Conservation (phyloP, 2,329 filamentous ascomycete species). For the Ophiobolus disseminans region DNA sequence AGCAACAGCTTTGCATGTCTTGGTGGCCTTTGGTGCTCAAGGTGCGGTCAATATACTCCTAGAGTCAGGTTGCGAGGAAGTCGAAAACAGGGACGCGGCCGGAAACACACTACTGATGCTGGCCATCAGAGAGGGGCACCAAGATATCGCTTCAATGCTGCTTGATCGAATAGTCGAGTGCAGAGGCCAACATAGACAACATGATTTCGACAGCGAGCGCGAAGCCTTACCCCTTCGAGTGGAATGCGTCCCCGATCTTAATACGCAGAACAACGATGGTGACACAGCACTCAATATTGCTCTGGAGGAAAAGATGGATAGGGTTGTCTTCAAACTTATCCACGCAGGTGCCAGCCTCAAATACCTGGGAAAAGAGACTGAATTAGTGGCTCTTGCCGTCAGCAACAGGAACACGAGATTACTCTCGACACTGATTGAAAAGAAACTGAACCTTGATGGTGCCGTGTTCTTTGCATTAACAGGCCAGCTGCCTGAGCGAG, state of each 20-base stretch:
- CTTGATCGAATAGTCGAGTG: background rate
- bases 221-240: background rate
- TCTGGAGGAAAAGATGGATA: background rate
- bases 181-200: background rate
- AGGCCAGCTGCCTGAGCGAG: background rate
- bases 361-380: constrained; percentile 5
- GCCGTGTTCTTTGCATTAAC: constrained; percentile 6
- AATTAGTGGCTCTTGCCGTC: constrained; percentile 3
- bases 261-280: constrained; percentile 10
- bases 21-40: constrained; percentile 12
- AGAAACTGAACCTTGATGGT: constrained; percentile 5
- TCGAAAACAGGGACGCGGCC: constrained; percentile 12
- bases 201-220: background rate
- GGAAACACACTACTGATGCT: constrained; percentile 15
- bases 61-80: background rate
- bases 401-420: constrained; percentile 7
- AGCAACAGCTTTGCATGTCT: constrained; percentile 14
- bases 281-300: constrained; percentile 18
- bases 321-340: constrained; percentile 9
- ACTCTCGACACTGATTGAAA: constrained; percentile 7
- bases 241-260: constrained; percentile 1
- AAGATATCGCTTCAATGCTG: constrained; percentile 16
- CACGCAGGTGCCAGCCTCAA: constrained; percentile 7
- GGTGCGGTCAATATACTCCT: constrained; percentile 10
- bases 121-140: constrained; percentile 13